A percentile compares a stretch with the other conserved stretches of the same genome.
Evolutionary conservation across 345 rosid species (phyloP).

Genomic region (Eucalyptus dawsonii): DNA sequence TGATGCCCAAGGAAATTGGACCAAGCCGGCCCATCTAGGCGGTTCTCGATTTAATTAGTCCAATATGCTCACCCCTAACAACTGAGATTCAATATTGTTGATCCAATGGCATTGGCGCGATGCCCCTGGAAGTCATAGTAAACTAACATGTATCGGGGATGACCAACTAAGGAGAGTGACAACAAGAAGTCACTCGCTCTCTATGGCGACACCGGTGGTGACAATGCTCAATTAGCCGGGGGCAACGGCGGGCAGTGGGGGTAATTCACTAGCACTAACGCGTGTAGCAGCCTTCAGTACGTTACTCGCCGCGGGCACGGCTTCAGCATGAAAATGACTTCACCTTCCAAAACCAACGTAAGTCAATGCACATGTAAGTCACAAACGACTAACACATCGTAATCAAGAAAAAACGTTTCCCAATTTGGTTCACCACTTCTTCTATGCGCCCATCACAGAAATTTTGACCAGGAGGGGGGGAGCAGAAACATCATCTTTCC

Average conservation of each 20-base stretch:
- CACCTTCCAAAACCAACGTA: background rate
- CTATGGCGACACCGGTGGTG: background rate
- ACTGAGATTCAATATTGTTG: background rate
- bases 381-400: background rate
- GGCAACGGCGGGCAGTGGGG: background rate
- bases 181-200: background rate
- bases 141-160: background rate
- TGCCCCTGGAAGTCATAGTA: background rate
- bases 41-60: too few species aligned
- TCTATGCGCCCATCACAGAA: background rate
- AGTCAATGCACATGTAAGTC: background rate
- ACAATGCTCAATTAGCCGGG: background rate
- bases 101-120: background rate
- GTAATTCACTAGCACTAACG: background rate
- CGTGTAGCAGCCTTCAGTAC: background rate
- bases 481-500: background rate
- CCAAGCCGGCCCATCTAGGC: too few species aligned
- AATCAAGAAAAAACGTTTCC: background rate
- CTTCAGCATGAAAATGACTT: background rate
- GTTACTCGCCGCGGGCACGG: background rate
- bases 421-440: background rate
- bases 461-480: background rate
- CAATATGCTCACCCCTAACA: too few species aligned
- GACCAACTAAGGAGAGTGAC: background rate
- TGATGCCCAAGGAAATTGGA: too few species aligned